Evolutionary conservation across 495 filamentous ascomycete species (phyloP).

Genomic region (Penicillium longicatenatum): DNA sequence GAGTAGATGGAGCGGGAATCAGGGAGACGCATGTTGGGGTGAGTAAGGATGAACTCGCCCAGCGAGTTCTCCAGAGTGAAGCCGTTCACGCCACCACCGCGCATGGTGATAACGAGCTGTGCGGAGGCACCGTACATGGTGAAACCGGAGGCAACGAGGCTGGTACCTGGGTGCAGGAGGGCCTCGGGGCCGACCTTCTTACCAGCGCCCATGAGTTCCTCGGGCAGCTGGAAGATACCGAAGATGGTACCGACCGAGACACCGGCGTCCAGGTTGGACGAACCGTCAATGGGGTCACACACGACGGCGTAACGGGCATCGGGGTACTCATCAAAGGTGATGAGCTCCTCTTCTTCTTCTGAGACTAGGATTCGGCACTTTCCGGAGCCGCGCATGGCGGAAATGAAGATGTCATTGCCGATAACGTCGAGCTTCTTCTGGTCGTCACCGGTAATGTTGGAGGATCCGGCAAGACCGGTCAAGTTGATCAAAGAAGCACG

Average conservation of each 20-base stretch:
- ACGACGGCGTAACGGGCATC: conserved; percentile 90
- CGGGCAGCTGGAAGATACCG: conserved; percentile 84
- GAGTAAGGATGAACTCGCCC: conserved; percentile 97
- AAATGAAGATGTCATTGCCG: conserved; percentile 95
- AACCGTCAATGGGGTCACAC: conserved; percentile 97
- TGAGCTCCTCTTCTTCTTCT: conserved; percentile 91
- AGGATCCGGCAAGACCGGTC: conserved; percentile 89
- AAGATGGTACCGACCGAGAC: conserved; percentile 99
- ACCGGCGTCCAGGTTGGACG: conserved; percentile 95
- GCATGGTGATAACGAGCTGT: conserved; percentile 96
- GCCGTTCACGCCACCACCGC: conserved; percentile 87
- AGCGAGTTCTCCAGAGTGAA: conserved; percentile 96
- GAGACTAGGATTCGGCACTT: conserved; percentile 90
- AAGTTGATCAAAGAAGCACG: conserved; percentile 96
- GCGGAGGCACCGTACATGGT: conserved; percentile 99
- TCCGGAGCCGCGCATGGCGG: conserved; percentile 87
- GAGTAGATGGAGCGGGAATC: conserved; percentile 85
- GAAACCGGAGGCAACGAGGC: conserved; percentile 91
- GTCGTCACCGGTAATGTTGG: conserved; percentile 94
- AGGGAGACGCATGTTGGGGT: conserved; percentile 91
- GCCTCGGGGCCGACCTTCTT: conserved; percentile 73
- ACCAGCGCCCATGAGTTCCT: conserved; percentile 60
- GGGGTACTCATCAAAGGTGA: conserved; percentile 78
- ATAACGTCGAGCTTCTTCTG: conserved; percentile 99
- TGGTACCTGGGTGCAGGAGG: conserved; percentile 82